Conservation (phyloP, 208 protist genomes). For the Entamoeba moshkovskii region DNA sequence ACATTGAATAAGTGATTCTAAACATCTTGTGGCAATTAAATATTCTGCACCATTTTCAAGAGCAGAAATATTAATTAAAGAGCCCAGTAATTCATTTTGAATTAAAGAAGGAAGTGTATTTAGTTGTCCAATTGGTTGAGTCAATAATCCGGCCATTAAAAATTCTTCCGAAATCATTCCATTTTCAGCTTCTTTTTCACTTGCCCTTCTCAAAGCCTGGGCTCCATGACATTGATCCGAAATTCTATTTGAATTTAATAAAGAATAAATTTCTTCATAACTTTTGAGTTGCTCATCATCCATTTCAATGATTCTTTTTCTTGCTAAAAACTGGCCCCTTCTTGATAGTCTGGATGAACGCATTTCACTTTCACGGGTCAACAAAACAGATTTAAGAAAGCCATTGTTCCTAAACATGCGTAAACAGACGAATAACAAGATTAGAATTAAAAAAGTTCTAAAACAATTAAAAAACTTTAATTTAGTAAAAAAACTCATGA, state of each 20-base stretch:
- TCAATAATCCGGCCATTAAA: neutral
- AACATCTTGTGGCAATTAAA: neutral
- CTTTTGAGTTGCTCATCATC: neutral
- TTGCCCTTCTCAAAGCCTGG: neutral
- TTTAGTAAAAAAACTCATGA: too few relatives aligned
- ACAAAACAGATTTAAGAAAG: too few relatives aligned
- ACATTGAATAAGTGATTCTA: neutral
- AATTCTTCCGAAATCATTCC: neutral
- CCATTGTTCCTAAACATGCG: too few relatives aligned
- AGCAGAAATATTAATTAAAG: neutral
- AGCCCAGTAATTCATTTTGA: neutral
- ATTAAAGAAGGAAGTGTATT: neutral
- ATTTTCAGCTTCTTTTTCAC: neutral
- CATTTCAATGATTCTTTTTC: neutral
- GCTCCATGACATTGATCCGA: neutral
- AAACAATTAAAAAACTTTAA: too few relatives aligned
- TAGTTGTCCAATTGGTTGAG: neutral
- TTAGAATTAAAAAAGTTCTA: too few relatives aligned
- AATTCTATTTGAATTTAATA: neutral
- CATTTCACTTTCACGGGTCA: neutral
- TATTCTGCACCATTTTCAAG: neutral
- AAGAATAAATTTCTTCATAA: neutral
- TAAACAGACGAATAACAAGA: too few relatives aligned
- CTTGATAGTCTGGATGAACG: neutral
- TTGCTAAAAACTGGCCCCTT: neutral